phyloP scores from a whole-genome alignment of 1,284 basidiomycete species.

The Psilocybe mexicana region DNA sequence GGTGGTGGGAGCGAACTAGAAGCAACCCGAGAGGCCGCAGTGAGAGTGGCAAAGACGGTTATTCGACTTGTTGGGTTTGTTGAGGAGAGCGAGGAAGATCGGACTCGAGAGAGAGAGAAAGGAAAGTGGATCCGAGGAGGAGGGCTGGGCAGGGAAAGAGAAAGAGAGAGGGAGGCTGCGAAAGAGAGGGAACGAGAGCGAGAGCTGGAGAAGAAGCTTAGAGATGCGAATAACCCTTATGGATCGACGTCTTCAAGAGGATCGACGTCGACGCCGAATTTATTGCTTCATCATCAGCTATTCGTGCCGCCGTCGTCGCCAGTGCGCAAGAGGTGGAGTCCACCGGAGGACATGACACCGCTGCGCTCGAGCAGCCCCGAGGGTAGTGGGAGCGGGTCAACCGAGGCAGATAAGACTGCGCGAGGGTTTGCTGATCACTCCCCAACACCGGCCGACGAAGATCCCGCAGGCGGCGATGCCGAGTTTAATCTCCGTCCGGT shows the following conservation, averaged over 20 bases:
- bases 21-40: conserved; percentile 8
- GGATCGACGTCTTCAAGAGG: conserved; percentile 30
- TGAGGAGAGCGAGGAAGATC: conserved; percentile 35
- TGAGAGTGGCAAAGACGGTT: conserved; percentile 69
- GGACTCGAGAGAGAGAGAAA: conserved; percentile 11
- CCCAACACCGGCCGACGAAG: conserved; percentile 1
- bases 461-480: conserved; percentile 14
- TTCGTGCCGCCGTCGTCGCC: conserved; percentile 6
- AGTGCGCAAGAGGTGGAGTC: conserved; percentile 47
- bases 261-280: conserved; percentile 65
- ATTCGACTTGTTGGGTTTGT: conserved; percentile 63
- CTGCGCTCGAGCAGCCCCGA: conserved; percentile 56
- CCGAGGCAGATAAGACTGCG: background rate
- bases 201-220: background rate
- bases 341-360: conserved; percentile 52
- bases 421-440: background rate
- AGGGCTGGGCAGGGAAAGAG: conserved; percentile 23
- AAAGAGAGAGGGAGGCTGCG: background rate
- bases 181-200: conserved; percentile 5
- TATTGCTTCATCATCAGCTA: conserved; percentile 27
- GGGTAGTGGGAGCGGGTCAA: conserved; percentile 12
- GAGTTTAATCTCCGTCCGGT: conserved; percentile 22
- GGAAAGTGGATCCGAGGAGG: conserved; percentile 27
- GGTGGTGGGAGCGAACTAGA: conserved; percentile 30
- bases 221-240: background rate